These are phyloP conservation scores for Platanus orientalis DNA, from an alignment of 164 flowering plant species.

Conservation along the genomic window DNA sequence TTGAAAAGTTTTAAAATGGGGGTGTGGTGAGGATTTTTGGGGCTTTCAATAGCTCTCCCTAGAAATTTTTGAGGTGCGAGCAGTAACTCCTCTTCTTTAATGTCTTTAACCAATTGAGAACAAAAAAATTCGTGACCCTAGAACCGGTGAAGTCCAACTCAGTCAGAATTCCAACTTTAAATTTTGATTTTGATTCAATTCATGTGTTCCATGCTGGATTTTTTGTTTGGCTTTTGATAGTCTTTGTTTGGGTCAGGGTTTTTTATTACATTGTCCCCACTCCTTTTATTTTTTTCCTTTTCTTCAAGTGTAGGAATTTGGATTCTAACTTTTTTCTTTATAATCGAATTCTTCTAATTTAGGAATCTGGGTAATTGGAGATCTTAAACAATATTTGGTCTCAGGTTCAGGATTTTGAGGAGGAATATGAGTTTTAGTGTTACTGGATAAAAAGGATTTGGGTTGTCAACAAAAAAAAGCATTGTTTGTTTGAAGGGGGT, in stretches of 20 bases:
- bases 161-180: background rate
- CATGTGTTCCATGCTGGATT: background rate
- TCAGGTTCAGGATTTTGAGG: background rate
- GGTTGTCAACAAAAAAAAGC: background rate
- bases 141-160: background rate
- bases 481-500: background rate
- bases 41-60: too few species aligned
- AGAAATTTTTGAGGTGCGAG: background rate
- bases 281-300: background rate
- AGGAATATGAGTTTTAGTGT: background rate
- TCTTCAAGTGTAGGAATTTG: background rate
- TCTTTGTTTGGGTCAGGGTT: background rate
- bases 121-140: background rate
- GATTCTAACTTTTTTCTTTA: background rate
- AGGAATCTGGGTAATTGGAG: background rate
- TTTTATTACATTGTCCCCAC: background rate
- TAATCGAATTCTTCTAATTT: background rate
- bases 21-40: too few species aligned
- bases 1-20: too few species aligned
- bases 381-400: background rate
- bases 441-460: background rate
- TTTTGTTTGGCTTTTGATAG: background rate
- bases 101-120: background rate
- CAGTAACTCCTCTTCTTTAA: background rate
- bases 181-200: background rate